phyloP scores from a whole-genome alignment of 1,139 yeast species.

The Scheffersomyces lignicola region DNA sequence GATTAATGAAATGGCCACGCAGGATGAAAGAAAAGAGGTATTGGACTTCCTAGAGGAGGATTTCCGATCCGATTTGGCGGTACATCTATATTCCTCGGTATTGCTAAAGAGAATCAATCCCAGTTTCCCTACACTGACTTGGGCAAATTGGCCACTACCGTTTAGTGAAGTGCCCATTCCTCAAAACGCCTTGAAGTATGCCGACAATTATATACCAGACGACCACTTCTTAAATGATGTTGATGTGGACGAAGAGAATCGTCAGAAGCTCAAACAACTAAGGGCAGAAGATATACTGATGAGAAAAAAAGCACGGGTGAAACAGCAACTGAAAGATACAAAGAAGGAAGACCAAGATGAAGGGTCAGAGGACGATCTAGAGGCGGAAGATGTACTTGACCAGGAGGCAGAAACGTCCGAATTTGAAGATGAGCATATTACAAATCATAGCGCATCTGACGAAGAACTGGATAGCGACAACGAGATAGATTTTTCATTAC shows the following conservation, averaged over 20 bases:
- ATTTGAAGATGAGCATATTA: constrained; percentile 4
- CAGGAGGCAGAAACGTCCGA: constrained; percentile 1
- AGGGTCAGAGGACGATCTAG: background rate
- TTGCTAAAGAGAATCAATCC: constrained; percentile 42
- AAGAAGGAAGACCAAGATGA: constrained; percentile 5
- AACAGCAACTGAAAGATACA: constrained; percentile 3
- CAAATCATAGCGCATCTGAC: constrained; percentile 5
- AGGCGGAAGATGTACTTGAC: constrained; percentile 2
- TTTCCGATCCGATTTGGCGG: constrained; percentile 46
- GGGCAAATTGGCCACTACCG: constrained; percentile 52
- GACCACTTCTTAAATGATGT: constrained; percentile 19
- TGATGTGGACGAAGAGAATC: constrained; percentile 11
- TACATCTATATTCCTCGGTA: constrained; percentile 52
- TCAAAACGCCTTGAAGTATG: constrained; percentile 17
- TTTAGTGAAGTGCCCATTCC: constrained; percentile 39
- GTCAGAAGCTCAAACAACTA: constrained; percentile 2
- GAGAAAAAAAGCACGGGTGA: background rate
- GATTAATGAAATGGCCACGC: constrained; percentile 17
- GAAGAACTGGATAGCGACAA: constrained; percentile 2
- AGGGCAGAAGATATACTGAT: background rate
- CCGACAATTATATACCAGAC: constrained; percentile 19
- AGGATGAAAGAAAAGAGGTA: constrained; percentile 26
- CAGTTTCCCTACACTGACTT: constrained; percentile 32
- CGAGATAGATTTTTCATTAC: constrained; percentile 3
- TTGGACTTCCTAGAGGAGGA: constrained; percentile 42